phyloP scores from a whole-genome alignment of 306 rosid species.

The Prunus davidiana region DNA sequence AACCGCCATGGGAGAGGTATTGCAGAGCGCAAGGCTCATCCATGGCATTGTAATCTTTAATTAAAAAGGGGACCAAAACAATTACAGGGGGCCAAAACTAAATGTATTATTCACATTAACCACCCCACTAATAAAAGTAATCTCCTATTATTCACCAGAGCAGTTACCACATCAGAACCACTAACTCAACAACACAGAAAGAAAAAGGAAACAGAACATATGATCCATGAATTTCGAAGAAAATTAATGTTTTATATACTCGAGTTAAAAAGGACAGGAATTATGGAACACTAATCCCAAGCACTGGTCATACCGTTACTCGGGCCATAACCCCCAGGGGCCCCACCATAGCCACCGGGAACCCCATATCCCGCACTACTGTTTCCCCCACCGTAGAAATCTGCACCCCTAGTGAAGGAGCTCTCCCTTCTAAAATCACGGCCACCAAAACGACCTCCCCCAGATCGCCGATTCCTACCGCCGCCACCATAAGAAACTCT shows the following conservation, averaged over 20 bases:
- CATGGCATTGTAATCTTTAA: too few relatives aligned
- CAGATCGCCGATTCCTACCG: slow-evolving; percentile 48
- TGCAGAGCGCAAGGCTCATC: too few relatives aligned
- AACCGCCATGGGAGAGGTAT: too few relatives aligned
- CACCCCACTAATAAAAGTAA: neutral
- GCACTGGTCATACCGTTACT: slow-evolving; percentile 56
- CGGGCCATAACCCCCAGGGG: slow-evolving; percentile 39
- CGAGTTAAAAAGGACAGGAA: neutral
- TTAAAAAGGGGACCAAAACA: too few relatives aligned
- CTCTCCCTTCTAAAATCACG: slow-evolving; percentile 67
- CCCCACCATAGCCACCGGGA: slow-evolving; percentile 38
- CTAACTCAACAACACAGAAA: neutral
- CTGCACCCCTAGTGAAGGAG: slow-evolving; percentile 44
- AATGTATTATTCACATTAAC: too few relatives aligned
- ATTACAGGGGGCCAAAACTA: neutral
- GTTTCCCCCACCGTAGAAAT: slow-evolving; percentile 52
- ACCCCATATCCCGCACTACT: slow-evolving; percentile 46
- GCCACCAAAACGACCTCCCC: slow-evolving; percentile 72
- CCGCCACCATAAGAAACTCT: slow-evolving; percentile 45
- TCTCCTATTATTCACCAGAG: neutral
- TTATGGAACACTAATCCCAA: slow-evolving; percentile 47
- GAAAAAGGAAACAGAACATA: neutral
- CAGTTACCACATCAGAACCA: neutral
- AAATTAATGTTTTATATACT: slow-evolving; percentile 6
- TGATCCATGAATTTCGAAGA: neutral